These are phyloP conservation scores for Diaporthe sp. DNA, from an alignment of 2,329 filamentous ascomycete species.

Conservation along the genomic window DNA sequence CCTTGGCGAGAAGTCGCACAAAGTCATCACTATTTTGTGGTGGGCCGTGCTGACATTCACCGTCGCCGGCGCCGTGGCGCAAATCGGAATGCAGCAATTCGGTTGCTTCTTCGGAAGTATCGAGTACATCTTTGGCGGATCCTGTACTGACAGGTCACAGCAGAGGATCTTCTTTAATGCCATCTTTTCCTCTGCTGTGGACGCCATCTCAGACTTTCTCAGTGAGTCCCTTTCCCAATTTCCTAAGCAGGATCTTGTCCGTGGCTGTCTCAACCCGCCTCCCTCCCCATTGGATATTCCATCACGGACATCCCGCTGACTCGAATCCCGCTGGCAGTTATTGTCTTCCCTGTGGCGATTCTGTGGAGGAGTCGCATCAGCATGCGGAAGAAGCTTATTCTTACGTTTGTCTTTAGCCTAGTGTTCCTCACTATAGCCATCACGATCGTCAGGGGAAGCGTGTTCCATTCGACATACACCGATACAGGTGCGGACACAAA, in stretches of 20 bases:
- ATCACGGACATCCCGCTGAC: not conserved
- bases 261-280: no score
- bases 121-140: conserved; percentile 27
- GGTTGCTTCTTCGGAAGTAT: conserved; percentile 39
- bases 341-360: conserved; percentile 42
- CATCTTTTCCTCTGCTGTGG: not conserved
- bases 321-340: conserved; percentile 21
- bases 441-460: conserved; percentile 42
- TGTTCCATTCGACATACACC: conserved; percentile 34
- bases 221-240: not conserved
- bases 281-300: no score
- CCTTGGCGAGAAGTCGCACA: not conserved
- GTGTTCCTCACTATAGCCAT: conserved; percentile 42
- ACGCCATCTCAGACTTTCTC: not conserved
- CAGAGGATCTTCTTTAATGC: not conserved
- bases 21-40: conserved; percentile 39
- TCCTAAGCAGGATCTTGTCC: not conserved
- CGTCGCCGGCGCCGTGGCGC: conserved; percentile 29
- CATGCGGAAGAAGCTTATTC: conserved; percentile 41
- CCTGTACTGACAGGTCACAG: not conserved
- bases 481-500: not conserved
- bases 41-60: conserved; percentile 38
- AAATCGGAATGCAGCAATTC: conserved; percentile 36
- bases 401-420: conserved; percentile 40
- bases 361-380: conserved; percentile 40